A percentile compares a stretch with the other conserved stretches of the same genome.
Evolutionary conservation across 1,139 yeast genomes (phyloP).

Genomic region (Protomyces arabidopsidicola): DNA sequence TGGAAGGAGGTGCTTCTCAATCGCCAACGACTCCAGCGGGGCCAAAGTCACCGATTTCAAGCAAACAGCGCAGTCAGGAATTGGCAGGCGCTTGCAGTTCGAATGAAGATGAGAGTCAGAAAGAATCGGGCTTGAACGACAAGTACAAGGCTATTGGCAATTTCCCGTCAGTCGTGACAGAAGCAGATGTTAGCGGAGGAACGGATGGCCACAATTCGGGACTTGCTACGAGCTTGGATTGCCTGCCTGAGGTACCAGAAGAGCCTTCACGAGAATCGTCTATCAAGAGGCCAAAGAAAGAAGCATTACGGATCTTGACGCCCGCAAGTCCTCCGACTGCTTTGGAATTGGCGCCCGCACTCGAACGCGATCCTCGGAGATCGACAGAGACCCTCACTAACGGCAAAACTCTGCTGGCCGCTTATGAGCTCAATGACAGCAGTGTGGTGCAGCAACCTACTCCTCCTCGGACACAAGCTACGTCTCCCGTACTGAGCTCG

Average conservation of each 20-base stretch:
- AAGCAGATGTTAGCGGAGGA: not conserved
- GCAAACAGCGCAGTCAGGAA: not conserved
- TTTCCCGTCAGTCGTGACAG: not conserved
- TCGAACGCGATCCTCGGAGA: not conserved
- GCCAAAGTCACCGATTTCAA: not conserved
- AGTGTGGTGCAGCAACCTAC: not conserved
- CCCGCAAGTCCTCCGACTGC: not conserved
- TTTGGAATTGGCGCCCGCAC: constrained; percentile 3
- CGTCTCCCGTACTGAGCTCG: not conserved
- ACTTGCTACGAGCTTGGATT: constrained; percentile 10
- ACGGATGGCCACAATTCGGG: constrained; percentile 12
- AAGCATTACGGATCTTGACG: not conserved
- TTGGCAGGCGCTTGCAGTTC: not conserved
- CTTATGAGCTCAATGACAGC: not conserved
- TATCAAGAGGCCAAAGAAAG: not conserved
- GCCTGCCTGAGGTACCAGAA: constrained; percentile 21
- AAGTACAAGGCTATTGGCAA: no score
- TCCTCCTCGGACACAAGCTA: not conserved
- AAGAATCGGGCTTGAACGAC: not conserved
- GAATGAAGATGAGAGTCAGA: constrained; percentile 12
- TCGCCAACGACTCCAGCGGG: not conserved
- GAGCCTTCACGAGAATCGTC: constrained; percentile 25
- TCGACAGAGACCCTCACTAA: not conserved
- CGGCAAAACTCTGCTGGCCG: not conserved
- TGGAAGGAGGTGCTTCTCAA: not conserved